Conservation (phyloP, 2,329 filamentous ascomycete genomes). For the Arthrobotrys entomopaga region DNA sequence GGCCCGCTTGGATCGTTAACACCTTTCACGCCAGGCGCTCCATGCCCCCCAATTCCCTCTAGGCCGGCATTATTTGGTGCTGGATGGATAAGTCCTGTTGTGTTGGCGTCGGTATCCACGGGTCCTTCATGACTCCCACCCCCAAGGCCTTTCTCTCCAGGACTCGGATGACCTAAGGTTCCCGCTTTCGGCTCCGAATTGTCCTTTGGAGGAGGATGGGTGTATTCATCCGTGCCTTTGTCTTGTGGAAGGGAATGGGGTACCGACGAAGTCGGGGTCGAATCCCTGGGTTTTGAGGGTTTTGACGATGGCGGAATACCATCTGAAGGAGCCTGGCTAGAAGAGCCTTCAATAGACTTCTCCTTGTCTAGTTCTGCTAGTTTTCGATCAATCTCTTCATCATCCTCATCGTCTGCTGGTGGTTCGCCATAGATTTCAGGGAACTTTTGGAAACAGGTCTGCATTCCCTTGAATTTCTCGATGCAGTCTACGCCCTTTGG, state of each 20-base stretch:
- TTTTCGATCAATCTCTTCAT: slow-evolving; percentile 59
- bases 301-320: not conserved
- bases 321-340: not conserved
- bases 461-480: slow-evolving; percentile 98
- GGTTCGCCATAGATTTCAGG: slow-evolving; percentile 95
- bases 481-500: slow-evolving; percentile 98
- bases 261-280: slow-evolving; percentile 32
- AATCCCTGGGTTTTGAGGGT: slow-evolving; percentile 8
- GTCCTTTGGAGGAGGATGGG: slow-evolving; percentile 42
- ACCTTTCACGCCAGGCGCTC: slow-evolving; percentile 41
- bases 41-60: slow-evolving; percentile 41
- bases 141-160: slow-evolving; percentile 44
- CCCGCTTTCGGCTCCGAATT: slow-evolving; percentile 38
- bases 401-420: slow-evolving; percentile 77
- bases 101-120: slow-evolving; percentile 40
- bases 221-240: slow-evolving; percentile 38
- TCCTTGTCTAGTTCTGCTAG: slow-evolving; percentile 41
- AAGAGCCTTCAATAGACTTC: not conserved
- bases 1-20: slow-evolving; percentile 42
- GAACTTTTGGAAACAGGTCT: slow-evolving; percentile 92
- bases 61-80: slow-evolving; percentile 35
- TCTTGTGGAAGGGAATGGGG: slow-evolving; percentile 40
- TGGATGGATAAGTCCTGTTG: slow-evolving; percentile 28
- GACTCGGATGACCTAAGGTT: slow-evolving; percentile 31
- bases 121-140: slow-evolving; percentile 50